Evolutionary conservation across 495 filamentous ascomycete species (phyloP).

Genomic region (Cladorrhinum samala): DNA sequence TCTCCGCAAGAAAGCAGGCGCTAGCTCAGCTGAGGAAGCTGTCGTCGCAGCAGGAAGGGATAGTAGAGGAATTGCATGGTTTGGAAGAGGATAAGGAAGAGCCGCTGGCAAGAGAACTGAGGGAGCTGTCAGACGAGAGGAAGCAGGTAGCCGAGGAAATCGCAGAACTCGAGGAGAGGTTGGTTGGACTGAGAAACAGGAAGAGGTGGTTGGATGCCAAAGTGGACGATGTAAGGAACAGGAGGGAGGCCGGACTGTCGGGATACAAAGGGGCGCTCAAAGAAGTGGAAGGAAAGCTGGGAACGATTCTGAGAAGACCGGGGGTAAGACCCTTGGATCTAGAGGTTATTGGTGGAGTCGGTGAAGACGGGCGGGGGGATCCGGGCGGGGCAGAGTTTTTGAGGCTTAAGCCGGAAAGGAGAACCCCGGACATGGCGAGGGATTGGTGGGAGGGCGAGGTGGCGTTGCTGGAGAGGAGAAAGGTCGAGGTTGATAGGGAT

Average conservation of each 20-base stretch:
- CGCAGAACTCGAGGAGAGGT: constrained; percentile 48
- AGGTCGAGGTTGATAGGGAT: constrained; percentile 59
- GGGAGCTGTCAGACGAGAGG: constrained; percentile 48
- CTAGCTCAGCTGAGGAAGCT: constrained; percentile 57
- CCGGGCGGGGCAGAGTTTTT: constrained; percentile 40
- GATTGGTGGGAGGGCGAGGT: constrained; percentile 71
- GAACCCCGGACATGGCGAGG: constrained; percentile 70
- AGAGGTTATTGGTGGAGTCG: constrained; percentile 26
- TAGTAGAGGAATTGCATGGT: constrained; percentile 34
- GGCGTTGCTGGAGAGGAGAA: constrained; percentile 49
- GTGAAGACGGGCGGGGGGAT: constrained; percentile 18
- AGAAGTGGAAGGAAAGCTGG: constrained; percentile 74
- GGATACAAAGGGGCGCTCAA: constrained; percentile 43
- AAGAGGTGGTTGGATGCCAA: constrained; percentile 55
- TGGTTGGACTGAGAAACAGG: constrained; percentile 61
- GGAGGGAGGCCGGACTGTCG: constrained; percentile 45
- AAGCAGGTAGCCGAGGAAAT: constrained; percentile 54
- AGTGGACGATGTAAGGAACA: constrained; percentile 58
- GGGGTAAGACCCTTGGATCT: constrained; percentile 40
- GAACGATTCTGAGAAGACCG: constrained; percentile 64
- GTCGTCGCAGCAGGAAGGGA: constrained; percentile 44
- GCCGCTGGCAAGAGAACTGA: constrained; percentile 53
- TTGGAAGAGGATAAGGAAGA: constrained; percentile 36
- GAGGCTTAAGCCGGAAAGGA: constrained; percentile 56
- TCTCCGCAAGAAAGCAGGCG: constrained; percentile 51